These are phyloP conservation scores for Glutinoglossum americanum DNA, from an alignment of 495 filamentous ascomycete genomes.

Conservation along the genomic window DNA sequence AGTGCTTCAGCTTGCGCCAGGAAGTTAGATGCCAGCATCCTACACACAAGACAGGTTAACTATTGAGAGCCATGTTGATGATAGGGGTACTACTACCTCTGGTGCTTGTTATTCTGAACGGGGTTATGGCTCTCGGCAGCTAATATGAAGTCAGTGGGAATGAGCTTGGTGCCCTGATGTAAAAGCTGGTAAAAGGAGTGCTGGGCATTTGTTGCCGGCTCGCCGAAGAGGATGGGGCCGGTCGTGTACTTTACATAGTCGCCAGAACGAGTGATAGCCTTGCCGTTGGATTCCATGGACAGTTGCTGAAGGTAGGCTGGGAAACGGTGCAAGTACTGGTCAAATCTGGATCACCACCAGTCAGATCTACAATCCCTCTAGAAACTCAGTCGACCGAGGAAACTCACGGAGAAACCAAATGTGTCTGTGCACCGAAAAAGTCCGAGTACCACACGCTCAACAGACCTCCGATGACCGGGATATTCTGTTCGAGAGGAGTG, in stretches of 20 bases:
- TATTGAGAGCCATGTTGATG: background rate
- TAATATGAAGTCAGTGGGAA: slow-evolving; percentile 93
- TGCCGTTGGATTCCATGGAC: slow-evolving; percentile 99
- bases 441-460: slow-evolving; percentile 97
- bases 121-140: slow-evolving; percentile 94
- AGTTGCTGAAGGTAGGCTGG: slow-evolving; percentile 96
- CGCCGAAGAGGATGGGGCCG: slow-evolving; percentile 83
- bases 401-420: slow-evolving; percentile 72
- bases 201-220: slow-evolving; percentile 96
- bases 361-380: background rate
- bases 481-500: slow-evolving; percentile 82
- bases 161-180: slow-evolving; percentile 97
- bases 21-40: slow-evolving; percentile 97
- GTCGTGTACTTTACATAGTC: slow-evolving; percentile 94
- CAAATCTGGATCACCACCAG: slow-evolving; percentile 35
- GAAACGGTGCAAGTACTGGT: slow-evolving; percentile 98
- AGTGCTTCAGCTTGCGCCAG: slow-evolving; percentile 92
- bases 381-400: background rate
- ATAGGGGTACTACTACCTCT: slow-evolving; percentile 32
- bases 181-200: slow-evolving; percentile 99
- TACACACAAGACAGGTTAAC: slow-evolving; percentile 6
- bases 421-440: slow-evolving; percentile 94
- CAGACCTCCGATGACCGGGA: slow-evolving; percentile 76
- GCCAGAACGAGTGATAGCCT: slow-evolving; percentile 80
- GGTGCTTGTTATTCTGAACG: slow-evolving; percentile 73